Base-by-base conservation (phyloP, 176 grass and related monocot genomes). In the Zea mays region DNA sequence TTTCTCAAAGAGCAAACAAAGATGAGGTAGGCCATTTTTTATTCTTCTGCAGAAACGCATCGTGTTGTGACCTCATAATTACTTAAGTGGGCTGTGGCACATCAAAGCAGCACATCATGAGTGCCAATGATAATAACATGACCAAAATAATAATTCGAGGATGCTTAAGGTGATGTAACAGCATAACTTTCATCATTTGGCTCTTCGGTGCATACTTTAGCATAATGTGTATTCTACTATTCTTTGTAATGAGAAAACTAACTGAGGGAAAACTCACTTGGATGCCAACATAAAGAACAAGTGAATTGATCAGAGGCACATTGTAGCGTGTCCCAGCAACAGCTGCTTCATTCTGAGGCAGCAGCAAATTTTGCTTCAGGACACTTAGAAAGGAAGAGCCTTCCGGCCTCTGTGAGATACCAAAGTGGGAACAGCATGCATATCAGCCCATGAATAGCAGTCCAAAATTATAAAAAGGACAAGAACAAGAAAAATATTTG, bases 271-370 rank as follows among this genome's bases (percentile, higher is more conserved):
- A n/a, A 77, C 74, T 79, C 83, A 92, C 93, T 84, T 92, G 90
- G 79, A 92, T 88, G 59, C 93, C 93, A 17, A 97, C 82, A 79
- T 97, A 97, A 73, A 97, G 85, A 73, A 97, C 93, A 64, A 97
- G 93, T 4, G 87, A 97, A 65, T 97, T 92, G 49, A 97, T 88
- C 56, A 97, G 55, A 65, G 85, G 90, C 55, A 92, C 87, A 64
- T 90, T 97, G 49, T 90, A 97, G 74, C 93, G 85, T 3, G 90
- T 90, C 44, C 93, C 90, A 12, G 93, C 87, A 71, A 73, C 40
- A 79, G 57, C 73, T 65, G 81, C 80, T 84, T 97, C 93, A 86
- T 83, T 92, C 71, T 84, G 85, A 63, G 87, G 87, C 48, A 97
- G 90, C 82, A 97, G 62, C 43, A 97, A 77, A 39, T 86, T 92